A percentile compares a stretch with the other conserved stretches of the same genome.
These are phyloP conservation scores for Sisymbrium irio DNA, from an alignment of 345 rosid genomes.

Conservation along the genomic window DNA sequence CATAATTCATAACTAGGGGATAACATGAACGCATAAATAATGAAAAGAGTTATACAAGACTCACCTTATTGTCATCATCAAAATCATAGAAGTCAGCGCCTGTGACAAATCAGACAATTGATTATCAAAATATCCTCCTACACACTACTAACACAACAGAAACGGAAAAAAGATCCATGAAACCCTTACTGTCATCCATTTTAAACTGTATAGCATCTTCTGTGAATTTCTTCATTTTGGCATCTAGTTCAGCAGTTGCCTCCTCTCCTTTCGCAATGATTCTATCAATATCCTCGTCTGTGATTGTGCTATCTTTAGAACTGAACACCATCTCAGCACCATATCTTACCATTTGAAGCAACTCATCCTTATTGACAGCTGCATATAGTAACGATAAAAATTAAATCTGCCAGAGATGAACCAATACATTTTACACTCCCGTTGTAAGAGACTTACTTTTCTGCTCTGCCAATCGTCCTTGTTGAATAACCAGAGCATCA, in stretches of 20 bases:
- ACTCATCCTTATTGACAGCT: slow-evolving; percentile 99
- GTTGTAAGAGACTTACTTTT: slow-evolving; percentile 52
- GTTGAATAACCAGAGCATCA: slow-evolving; percentile 97
- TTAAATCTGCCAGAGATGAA: neutral
- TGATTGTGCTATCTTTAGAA: slow-evolving; percentile 97
- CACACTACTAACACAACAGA: neutral
- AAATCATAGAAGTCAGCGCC: slow-evolving; percentile 94
- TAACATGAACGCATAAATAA: slow-evolving; percentile 4
- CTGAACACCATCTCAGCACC: slow-evolving; percentile 99
- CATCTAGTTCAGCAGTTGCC: slow-evolving; percentile 98
- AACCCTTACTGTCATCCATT: slow-evolving; percentile 88
- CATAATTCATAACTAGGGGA: neutral
- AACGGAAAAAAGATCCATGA: neutral
- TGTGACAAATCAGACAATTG: slow-evolving; percentile 33
- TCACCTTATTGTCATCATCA: slow-evolving; percentile 87
- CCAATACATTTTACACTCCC: neutral
- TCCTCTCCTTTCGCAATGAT: slow-evolving; percentile 99
- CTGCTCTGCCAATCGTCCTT: slow-evolving; percentile 97
- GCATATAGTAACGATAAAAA: slow-evolving; percentile 18
- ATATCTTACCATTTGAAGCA: slow-evolving; percentile 99
- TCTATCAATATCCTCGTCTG: slow-evolving; percentile 99
- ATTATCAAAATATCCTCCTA: neutral
- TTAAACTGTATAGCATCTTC: slow-evolving; percentile 98
- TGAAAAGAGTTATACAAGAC: neutral
- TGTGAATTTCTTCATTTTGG: slow-evolving; percentile 98